phyloP scores from a whole-genome alignment of 2,329 filamentous ascomycete genomes.

The Colletotrichum lupini region DNA sequence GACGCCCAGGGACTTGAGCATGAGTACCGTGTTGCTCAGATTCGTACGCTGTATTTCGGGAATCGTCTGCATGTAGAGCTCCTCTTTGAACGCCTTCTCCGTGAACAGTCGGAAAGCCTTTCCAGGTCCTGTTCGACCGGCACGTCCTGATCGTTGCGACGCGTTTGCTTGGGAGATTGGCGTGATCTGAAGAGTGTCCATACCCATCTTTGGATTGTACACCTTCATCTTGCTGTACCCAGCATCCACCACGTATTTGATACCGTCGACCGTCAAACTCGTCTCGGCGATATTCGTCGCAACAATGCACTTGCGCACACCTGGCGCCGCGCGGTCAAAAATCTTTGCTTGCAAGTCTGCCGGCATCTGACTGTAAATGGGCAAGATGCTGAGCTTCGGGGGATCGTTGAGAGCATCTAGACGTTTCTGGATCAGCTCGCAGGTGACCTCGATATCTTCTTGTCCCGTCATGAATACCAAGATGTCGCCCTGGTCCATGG shows the following conservation, averaged over 20 bases:
- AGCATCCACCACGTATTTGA: conserved; percentile 98
- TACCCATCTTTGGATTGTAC: conserved; percentile 98
- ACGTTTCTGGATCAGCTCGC: conserved; percentile 89
- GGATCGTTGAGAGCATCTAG: conserved; percentile 92
- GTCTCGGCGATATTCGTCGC: conserved; percentile 99
- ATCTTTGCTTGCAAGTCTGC: conserved; percentile 98
- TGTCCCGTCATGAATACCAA: conserved; percentile 99
- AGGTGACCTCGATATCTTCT: conserved; percentile 97
- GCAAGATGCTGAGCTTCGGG: conserved; percentile 91
- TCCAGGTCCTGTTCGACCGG: conserved; percentile 92
- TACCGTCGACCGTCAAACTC: conserved; percentile 96
- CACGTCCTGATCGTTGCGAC: conserved; percentile 91
- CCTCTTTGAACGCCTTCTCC: conserved; percentile 93
- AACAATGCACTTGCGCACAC: conserved; percentile 96
- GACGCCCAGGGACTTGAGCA: conserved; percentile 94
- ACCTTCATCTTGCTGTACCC: conserved; percentile 98
- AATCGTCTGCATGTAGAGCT: conserved; percentile 96
- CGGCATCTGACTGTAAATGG: conserved; percentile 99
- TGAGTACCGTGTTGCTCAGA: conserved; percentile 90
- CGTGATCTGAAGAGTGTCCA: conserved; percentile 98
- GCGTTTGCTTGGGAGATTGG: conserved; percentile 98
- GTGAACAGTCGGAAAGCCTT: conserved; percentile 96
- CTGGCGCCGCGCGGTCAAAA: conserved; percentile 89
- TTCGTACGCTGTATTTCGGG: conserved; percentile 98
- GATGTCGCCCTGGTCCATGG: conserved; percentile 92